phyloP scores from a whole-genome alignment of 495 filamentous ascomycete species.

The Recurvomyces mirabilis region DNA sequence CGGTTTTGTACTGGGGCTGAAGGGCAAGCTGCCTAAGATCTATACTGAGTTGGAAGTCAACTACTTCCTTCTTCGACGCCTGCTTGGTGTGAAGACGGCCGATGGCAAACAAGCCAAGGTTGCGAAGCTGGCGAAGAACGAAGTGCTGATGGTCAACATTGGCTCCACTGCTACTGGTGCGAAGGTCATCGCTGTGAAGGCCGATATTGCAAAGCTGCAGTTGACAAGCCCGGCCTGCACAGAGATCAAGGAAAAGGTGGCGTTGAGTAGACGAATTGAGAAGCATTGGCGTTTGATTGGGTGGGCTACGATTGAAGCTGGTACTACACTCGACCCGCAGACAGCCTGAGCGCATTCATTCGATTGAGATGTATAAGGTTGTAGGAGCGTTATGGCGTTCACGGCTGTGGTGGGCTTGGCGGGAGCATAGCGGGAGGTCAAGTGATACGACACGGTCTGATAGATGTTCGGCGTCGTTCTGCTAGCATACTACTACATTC shows the following conservation, averaged over 20 bases:
- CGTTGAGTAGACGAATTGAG: conserved; percentile 87
- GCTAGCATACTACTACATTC: too few species aligned
- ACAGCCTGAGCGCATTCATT: too few species aligned
- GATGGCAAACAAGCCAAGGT: conserved; percentile 99
- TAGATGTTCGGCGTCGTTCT: too few species aligned
- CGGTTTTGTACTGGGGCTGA: conserved; percentile 92
- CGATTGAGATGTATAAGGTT: too few species aligned
- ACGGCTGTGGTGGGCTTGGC: too few species aligned
- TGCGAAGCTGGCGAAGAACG: conserved; percentile 91
- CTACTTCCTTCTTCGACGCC: conserved; percentile 89
- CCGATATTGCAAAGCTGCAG: conserved; percentile 84
- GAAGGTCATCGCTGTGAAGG: conserved; percentile 91
- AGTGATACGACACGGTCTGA: too few species aligned
- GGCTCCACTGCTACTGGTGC: conserved; percentile 86
- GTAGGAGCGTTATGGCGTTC: too few species aligned
- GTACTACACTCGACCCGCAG: conserved; percentile 18
- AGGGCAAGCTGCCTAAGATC: conserved; percentile 81
- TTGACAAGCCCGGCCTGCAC: conserved; percentile 87
- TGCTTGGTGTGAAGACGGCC: conserved; percentile 92
- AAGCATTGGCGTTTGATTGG: conserved; percentile 99
- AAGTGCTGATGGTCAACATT: conserved; percentile 99
- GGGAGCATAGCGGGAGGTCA: too few species aligned
- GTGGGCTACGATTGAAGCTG: conserved; percentile 37
- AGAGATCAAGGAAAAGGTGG: conserved; percentile 93
- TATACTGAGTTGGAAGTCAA: conserved; percentile 98